Base-by-base conservation (phyloP, 306 rosid genomes). In the Trifolium fragiferum region DNA sequence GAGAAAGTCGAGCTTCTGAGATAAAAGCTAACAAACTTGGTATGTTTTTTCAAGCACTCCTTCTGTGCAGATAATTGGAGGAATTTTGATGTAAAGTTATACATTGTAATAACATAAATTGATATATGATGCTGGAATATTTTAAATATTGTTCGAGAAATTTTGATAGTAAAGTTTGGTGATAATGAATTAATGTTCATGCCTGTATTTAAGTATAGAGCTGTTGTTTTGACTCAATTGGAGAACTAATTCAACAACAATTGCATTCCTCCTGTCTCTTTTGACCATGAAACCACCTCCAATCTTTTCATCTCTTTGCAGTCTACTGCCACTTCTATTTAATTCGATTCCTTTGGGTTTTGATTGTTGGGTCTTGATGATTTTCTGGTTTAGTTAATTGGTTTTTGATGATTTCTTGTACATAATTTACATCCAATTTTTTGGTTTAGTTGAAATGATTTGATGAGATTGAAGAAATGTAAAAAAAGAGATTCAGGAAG, bases 1-100 rank as follows among this genome's bases (percentile, higher is more conserved):
- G 15, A 58, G 61, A 19, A 59, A 72, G 53, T 72, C 8, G 21
- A 72, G 76, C 49, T 41, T 67, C 70, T 21, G 58, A 46, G 50
- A 38, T 70, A 6, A 25, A 51, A 51, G 55, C 60, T 73, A 47
- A 72, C 30, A 15, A 47, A 72, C 30, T 10, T 30, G 18, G 65
- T 40, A 20, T 79, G 16, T 49, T 15, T 62, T 75, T 65, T 19
- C 38, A 37, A n/a, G 55, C 41, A 65, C 13, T 51, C 37, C 51
- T 32, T 40, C 19, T 37, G 57, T 51, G 37, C 25, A 9, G 1
- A 41, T 55, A 38, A 14, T 15, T 57, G 20, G 40, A 54, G 35
- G 54, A 70, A 47, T 68, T 67, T 54, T 54, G 30, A 30, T 69
- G 47, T 50, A 30, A 19, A 27, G 59, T 27, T 15, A 68, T 23